Conservation (phyloP, 305 asterid species). For the Fraxinus sp. region DNA sequence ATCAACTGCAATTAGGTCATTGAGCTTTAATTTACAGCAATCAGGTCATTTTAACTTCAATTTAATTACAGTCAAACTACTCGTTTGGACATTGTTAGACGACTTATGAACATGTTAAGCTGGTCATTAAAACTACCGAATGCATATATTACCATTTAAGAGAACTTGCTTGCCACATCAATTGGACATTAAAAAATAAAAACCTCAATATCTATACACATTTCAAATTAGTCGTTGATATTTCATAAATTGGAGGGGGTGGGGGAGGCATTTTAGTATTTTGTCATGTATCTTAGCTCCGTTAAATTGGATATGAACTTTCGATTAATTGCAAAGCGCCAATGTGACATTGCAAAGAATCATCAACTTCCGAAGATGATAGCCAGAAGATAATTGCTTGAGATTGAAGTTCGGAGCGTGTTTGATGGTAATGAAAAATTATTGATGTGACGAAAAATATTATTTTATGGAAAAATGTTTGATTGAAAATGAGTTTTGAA, state of each 20-base stretch:
- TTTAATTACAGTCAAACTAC: background rate
- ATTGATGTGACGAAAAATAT: no score
- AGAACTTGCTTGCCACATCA: background rate
- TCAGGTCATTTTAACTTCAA: background rate
- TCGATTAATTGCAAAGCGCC: background rate
- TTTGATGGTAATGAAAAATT: no score
- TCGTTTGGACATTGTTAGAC: background rate
- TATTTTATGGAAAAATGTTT: no score
- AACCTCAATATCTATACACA: background rate
- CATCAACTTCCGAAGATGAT: background rate
- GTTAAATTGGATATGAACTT: background rate
- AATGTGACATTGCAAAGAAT: background rate
- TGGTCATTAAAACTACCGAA: background rate
- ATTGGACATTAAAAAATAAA: background rate
- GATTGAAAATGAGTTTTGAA: no score
- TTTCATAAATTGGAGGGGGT: background rate
- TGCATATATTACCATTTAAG: background rate
- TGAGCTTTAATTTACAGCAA: background rate
- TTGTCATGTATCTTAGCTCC: no score
- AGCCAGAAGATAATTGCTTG: background rate
- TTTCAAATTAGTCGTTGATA: background rate
- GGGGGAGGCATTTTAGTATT: background rate
- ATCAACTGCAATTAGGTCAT: background rate
- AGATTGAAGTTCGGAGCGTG: no score
- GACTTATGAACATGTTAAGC: background rate